Base-by-base conservation (phyloP, 768 basidiomycete species). In the Tulasnella sp. region DNA sequence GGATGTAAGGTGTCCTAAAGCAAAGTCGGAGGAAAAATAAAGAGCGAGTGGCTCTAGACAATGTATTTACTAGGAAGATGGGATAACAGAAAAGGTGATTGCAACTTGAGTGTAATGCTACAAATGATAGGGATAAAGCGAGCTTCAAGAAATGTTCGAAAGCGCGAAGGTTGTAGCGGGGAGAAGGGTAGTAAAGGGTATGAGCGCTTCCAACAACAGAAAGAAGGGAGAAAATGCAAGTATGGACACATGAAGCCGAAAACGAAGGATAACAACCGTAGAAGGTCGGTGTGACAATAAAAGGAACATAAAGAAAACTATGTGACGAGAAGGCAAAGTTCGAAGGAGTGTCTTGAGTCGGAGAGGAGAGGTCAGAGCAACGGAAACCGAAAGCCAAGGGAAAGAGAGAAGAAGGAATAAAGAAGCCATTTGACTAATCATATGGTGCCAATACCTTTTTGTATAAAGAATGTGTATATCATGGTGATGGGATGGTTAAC, bases 281-380 rank as follows among this genome's bases (percentile, higher is more conserved):
- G 35, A 32, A 11, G 69, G 67, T 37, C 64, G 64, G 17, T 66
- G 64, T 66, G 16, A 66, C 67, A 67, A 67, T 67, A 52, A 36
- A 70, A n/a, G 19, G 69, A 70, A 70, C 69, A 70, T 36, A 37
- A 47, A n/a, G 42, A 44, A 34, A 36, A 29, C 52, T 32, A 59
- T 29, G 52, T 32, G 26, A 59, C 26, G 67, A 34, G 42, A n/a
- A 40, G 42, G 67, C 26, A 26, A 5, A 34, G 42, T 6, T 22
- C 19, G 1, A 69, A 69, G 35, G 67, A 69, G n/a, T 41, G 39
- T 69, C 32, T 22, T 6, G 14, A 47, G 67, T 69, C n/a, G 32
- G 67, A 37, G n/a, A 41, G 22, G 52, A 19, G 52, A 59, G 52
- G 67, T n/a, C 67, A 44, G 40, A 41, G 41, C 12, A 34, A 34